Conservation (phyloP, 108 stramenopile species). For the Fistulifera solaris region DNA sequence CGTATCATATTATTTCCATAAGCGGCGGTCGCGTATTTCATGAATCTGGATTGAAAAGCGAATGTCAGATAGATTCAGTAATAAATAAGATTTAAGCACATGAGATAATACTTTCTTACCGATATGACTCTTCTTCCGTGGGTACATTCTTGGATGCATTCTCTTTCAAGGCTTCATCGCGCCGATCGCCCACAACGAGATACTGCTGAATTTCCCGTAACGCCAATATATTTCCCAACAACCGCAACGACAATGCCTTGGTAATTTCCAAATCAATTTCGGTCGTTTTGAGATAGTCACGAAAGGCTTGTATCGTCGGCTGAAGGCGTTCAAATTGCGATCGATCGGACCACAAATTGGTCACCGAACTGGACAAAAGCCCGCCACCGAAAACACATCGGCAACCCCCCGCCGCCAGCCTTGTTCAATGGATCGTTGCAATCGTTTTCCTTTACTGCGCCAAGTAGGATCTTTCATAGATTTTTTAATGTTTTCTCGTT, state of each 20-base stretch:
- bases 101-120: not conserved
- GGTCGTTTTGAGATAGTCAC: conserved; percentile 11
- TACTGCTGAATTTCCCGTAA: conserved; percentile 20
- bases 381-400: conserved; percentile 16
- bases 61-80: no score
- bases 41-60: conserved; percentile 4
- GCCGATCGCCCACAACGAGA: conserved; percentile 1
- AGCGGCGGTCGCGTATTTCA: conserved; percentile 39
- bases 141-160: conserved; percentile 5
- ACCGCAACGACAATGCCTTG: conserved; percentile 9
- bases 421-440: no score
- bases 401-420: conserved; percentile 16
- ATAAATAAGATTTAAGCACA: no score
- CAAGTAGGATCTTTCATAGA: no score
- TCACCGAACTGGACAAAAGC: conserved; percentile 25
- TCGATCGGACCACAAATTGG: conserved; percentile 13
- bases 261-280: conserved; percentile 32
- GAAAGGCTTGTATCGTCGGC: conserved; percentile 17
- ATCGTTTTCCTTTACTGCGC: no score
- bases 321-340: conserved; percentile 8
- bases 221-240: conserved; percentile 15
- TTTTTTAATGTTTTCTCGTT: no score
- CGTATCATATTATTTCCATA: conserved; percentile 37
- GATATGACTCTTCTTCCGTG: not conserved
- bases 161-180: conserved; percentile 4